Percentiles rank a stretch among this genome's conserved stretches.
These are phyloP conservation scores for Dictyostelium discoideum DNA, from an alignment of 78 protist species.

Conservation along the genomic window dicty_2.7 NC_007090.3:4871001-4871500, in stretches of 20 bases:
- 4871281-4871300: constrained; percentile 52
- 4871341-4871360: not conserved
- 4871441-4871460: constrained; percentile 37
- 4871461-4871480: not conserved
- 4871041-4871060: constrained; percentile 9
- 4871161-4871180: too few species aligned
- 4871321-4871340: not conserved
- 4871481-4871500: constrained; percentile 27
- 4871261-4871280: constrained; percentile 20
- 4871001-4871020: constrained; percentile 86
- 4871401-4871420: constrained; percentile 35
- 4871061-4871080: not conserved
- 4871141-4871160: not conserved
- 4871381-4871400: constrained; percentile 30
- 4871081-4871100: not conserved
- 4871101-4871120: not conserved
- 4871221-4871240: constrained; percentile 44
- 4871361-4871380: not conserved
- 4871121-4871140: not conserved
- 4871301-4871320: constrained; percentile 45
- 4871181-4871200: not conserved
- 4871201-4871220: constrained; percentile 38
- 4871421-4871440: constrained; percentile 56
- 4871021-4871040: constrained; percentile 92
- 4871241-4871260: constrained; percentile 51